Percentiles rank a stretch among this genome's conserved stretches.
Evolutionary conservation across 805 yeast species (phyloP).

Genomic region (Metschnikowia borealis): DNA sequence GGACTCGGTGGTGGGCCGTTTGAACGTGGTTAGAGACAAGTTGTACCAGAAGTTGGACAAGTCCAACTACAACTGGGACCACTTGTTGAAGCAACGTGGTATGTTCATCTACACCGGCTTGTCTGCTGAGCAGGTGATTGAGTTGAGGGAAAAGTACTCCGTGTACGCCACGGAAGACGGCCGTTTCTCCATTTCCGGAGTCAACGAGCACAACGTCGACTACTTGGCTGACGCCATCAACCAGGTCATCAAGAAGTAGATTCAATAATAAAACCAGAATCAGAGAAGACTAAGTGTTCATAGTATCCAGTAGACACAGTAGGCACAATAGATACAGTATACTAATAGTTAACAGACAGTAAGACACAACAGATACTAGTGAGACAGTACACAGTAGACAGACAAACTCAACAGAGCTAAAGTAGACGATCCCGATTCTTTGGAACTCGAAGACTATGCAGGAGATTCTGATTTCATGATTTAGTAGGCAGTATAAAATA

Average conservation of each 20-base stretch:
- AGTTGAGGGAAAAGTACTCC: slow-evolving; percentile 65
- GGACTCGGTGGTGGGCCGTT: slow-evolving; percentile 70
- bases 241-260: slow-evolving; percentile 38
- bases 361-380: too few species aligned
- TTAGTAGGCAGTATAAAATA: too few species aligned
- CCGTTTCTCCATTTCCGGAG: slow-evolving; percentile 86
- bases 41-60: slow-evolving; percentile 62
- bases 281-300: too few species aligned
- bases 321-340: too few species aligned
- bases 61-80: slow-evolving; percentile 75
- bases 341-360: too few species aligned
- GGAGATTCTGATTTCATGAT: too few species aligned
- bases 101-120: slow-evolving; percentile 95
- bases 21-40: slow-evolving; percentile 63
- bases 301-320: too few species aligned
- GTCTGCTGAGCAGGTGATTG: slow-evolving; percentile 61
- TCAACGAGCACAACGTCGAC: slow-evolving; percentile 75
- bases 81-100: slow-evolving; percentile 84
- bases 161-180: slow-evolving; percentile 89
- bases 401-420: too few species aligned
- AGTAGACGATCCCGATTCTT: too few species aligned
- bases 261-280: neutral
- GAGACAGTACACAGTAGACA: too few species aligned
- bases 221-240: slow-evolving; percentile 62
- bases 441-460: too few species aligned